Base-by-base conservation (phyloP, 176 grass and related monocot genomes). In the Cocos nucifera region DNA sequence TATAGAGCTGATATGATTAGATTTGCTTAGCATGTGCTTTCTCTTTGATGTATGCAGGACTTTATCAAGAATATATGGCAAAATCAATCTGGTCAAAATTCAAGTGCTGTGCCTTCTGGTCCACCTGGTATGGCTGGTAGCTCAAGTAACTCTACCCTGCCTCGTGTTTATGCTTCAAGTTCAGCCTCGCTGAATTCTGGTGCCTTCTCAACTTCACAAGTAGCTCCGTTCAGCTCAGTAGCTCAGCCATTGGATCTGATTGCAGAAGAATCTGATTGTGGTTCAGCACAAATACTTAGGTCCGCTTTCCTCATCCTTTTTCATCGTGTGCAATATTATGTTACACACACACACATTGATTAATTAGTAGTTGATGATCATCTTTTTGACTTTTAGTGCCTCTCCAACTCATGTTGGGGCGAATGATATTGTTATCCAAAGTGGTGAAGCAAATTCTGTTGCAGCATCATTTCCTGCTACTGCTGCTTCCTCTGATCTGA, bases 51-150 rank as follows among this genome's bases (percentile, higher is more conserved):
- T 66, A 65, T 78, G 56, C 72, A 97, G 92, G 92, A 97, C 70
- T 97, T 97, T 22, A 68, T 68, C 65, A 79, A 86, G 17, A 80
- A 80, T 80, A 72, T 91, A 49, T 97, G 92, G 92, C 86, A 97
- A 51, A 77, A 81, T 53, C 86, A 96, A 51, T 62, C 66, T 70
- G 75, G 69, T 74, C 82, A 90, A 72, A 97, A 82, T 85, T 71
- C 81, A 72, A 78, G 64, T 57, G 65, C 78, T 75, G 71, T 58
- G 7, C 39, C 80, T 69, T 6, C 83, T 81, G 61, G 66, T 58
- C 74, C 76, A 29, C 54, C 81, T 3, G 39, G 62, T 81, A 66
- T 57, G 44, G 54, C 69, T 7, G 18, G 60, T 69, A 66, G 64
- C 56, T 50, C 75, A 55, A 60, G 53, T 49, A 70, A 86, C 77